These are phyloP conservation scores for Tubosaeta brunneosetosa DNA, from an alignment of 768 basidiomycete genomes.

Conservation along the genomic window DNA sequence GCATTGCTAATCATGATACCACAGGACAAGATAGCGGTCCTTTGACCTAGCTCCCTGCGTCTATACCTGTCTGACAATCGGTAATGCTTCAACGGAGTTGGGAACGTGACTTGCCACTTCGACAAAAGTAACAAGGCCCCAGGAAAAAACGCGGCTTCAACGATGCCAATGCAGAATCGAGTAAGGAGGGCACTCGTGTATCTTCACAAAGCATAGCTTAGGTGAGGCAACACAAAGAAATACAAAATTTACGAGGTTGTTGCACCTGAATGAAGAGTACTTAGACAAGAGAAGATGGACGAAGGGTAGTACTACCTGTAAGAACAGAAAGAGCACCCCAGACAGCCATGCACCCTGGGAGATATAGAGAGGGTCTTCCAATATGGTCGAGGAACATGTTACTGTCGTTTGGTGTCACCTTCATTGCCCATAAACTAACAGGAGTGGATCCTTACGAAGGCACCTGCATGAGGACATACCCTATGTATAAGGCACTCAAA, in stretches of 20 bases:
- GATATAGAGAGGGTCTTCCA: constrained; percentile 64
- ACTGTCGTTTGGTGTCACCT: constrained; percentile 31
- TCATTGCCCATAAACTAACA: neutral
- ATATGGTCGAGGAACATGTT: constrained; percentile 68
- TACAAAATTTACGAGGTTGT: constrained; percentile 32
- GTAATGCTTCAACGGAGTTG: constrained; percentile 34
- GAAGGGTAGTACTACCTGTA: constrained; percentile 37
- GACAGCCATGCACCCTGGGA: constrained; percentile 61
- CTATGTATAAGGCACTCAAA: constrained; percentile 63
- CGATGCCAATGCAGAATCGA: constrained; percentile 73
- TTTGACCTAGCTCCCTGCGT: constrained; percentile 61
- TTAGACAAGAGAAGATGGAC: neutral
- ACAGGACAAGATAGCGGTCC: constrained; percentile 64
- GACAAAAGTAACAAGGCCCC: constrained; percentile 45
- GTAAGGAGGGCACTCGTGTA: constrained; percentile 63
- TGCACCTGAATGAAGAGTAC: constrained; percentile 29
- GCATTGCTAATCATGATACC: constrained; percentile 78
- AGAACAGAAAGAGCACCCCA: constrained; percentile 63
- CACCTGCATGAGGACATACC: constrained; percentile 77
- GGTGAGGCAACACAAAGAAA: neutral
- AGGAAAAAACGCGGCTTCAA: constrained; percentile 70
- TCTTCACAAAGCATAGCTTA: constrained; percentile 29
- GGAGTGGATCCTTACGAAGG: constrained; percentile 50
- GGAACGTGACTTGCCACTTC: constrained; percentile 30
- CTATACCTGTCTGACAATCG: constrained; percentile 57